Evolutionary conservation across 208 protist genomes (phyloP).

Genomic region (Leptomonas seymouri): DNA sequence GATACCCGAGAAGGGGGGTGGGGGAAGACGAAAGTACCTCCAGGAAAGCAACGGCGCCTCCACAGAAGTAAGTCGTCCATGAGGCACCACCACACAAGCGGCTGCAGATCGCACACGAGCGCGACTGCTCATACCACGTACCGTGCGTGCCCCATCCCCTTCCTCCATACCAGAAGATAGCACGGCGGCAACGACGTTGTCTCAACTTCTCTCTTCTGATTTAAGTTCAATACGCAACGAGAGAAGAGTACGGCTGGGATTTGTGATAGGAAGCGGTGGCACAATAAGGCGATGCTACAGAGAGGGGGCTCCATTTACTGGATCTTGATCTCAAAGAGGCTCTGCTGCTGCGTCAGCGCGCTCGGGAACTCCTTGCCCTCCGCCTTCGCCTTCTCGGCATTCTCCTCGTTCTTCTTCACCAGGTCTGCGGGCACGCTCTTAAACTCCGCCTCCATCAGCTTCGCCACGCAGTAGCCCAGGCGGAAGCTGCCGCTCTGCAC

Average conservation of each 20-base stretch:
- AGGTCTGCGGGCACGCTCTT: slow-evolving; percentile 77
- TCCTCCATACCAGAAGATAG: no score
- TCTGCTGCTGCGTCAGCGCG: slow-evolving; percentile 65
- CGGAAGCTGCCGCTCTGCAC: slow-evolving; percentile 85
- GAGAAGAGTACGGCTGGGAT: not conserved
- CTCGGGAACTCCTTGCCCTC: slow-evolving; percentile 86
- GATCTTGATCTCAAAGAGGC: slow-evolving; percentile 90
- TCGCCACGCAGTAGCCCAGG: slow-evolving; percentile 77
- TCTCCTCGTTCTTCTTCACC: slow-evolving; percentile 79
- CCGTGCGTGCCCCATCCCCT: no score
- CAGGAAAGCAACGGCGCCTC: not conserved
- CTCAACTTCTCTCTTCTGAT: no score
- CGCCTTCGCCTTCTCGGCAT: slow-evolving; percentile 80
- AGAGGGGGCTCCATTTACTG: slow-evolving; percentile 39
- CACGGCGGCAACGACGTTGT: no score
- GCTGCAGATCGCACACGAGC: no score
- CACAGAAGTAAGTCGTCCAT: no score
- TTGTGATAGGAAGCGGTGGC: not conserved
- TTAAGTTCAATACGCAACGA: no score
- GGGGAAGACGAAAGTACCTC: not conserved
- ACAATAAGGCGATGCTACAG: not conserved
- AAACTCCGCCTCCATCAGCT: slow-evolving; percentile 82
- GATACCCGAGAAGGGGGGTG: not conserved
- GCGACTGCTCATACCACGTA: no score
- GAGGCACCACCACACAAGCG: no score